Evolutionary conservation across 2,329 filamentous ascomycete genomes (phyloP).

Genomic region (Sarocladiaceae sp.): DNA sequence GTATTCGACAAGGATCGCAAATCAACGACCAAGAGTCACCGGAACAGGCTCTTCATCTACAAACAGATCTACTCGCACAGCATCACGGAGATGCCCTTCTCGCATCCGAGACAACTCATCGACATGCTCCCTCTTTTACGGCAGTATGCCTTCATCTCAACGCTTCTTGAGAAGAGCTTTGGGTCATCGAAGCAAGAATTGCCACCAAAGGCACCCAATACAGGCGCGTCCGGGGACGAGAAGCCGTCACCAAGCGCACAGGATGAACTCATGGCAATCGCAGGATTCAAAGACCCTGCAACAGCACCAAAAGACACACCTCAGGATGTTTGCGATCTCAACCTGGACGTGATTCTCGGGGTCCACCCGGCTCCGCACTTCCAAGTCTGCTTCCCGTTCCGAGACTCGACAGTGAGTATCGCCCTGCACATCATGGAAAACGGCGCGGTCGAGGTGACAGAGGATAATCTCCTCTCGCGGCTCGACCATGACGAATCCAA

Average conservation of each 20-base stretch:
- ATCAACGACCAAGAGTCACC: constrained; percentile 32
- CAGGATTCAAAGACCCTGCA: constrained; percentile 11
- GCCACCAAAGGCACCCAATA: constrained; percentile 5
- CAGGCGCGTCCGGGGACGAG: constrained; percentile 7
- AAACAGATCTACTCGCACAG: constrained; percentile 66
- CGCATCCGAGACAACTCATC: constrained; percentile 70
- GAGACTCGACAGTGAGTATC: constrained; percentile 41
- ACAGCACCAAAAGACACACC: not conserved
- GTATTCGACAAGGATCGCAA: constrained; percentile 28
- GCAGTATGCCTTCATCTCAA: constrained; percentile 67
- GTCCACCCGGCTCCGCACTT: constrained; percentile 43
- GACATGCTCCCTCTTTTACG: constrained; percentile 66
- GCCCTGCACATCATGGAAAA: constrained; percentile 54
- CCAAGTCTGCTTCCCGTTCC: constrained; percentile 49
- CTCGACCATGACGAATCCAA: constrained; percentile 14
- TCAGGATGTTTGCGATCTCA: constrained; percentile 16
- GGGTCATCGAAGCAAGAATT: constrained; percentile 26
- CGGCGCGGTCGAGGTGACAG: constrained; percentile 50
- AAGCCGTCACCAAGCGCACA: constrained; percentile 12
- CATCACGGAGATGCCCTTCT: constrained; percentile 65
- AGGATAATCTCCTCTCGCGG: constrained; percentile 43
- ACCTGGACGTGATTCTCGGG: constrained; percentile 47
- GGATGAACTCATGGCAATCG: constrained; percentile 27
- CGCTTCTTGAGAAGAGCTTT: constrained; percentile 58
- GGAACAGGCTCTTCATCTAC: constrained; percentile 61